Base-by-base conservation (phyloP, 1,284 basidiomycete species). In the Papiliotrema fonsecae region DNA sequence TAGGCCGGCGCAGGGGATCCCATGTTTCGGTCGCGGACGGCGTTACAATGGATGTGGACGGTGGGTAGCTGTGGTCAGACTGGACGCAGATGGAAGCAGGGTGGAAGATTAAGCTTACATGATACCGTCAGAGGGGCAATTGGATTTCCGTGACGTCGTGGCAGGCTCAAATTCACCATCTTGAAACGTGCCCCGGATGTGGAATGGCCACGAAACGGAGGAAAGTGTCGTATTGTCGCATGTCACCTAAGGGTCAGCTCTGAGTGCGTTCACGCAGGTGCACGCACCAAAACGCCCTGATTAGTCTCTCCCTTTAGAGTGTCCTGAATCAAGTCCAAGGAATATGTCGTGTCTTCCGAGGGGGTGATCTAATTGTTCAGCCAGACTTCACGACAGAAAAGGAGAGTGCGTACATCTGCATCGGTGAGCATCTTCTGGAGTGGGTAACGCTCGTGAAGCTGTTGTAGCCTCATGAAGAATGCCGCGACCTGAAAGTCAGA, bases 41-140 rank as follows among this genome's bases (percentile, higher is more conserved):
- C 2, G 52, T 36, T 11, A 62, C 51, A 6, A 53, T 38, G 10
- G 57, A 51, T 9, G 61, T 58, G 0, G 65, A 54, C 16, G 64
- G 59, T 2, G 65, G 67, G 55, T 70, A 70, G 21, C 69, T 70
- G 51, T 19, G 18, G 14, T 27, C 22, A 44, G 39, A 16, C 21
- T n/a, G n/a, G n/a, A n/a, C n/a, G n/a, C 11, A 21, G 24, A 24
- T 27, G 34, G 26, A 24, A 25, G 21, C 18, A 10, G 5, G 35
- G 42, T 18, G 32, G 22, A 13, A 10, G 4, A n/a, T 18, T 22
- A 14, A 14, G 58, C 69, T 51, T 45, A 72, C 65, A 63, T 45
- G 42, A 73, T 72, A 4, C 70, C 71, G 16, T 70, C 69, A 0
- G 40, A 18, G 1, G 72, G 72, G 48, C 72, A 74, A 42, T 60